Base-by-base conservation (phyloP, 2,329 filamentous ascomycete genomes). In the Hypoxylon sp. region DNA sequence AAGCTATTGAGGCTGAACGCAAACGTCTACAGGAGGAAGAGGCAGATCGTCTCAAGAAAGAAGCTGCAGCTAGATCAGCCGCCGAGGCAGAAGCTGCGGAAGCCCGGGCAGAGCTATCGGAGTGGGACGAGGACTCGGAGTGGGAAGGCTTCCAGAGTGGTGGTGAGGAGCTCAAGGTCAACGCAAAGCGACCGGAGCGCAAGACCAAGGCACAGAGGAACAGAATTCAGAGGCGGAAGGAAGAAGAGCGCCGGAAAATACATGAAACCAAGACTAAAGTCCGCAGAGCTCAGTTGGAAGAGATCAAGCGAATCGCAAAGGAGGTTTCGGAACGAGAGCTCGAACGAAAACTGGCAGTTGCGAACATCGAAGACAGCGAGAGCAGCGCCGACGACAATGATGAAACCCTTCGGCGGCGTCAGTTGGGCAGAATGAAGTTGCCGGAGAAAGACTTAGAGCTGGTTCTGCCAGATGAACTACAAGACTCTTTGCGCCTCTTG, bases 111-210 rank as follows among this genome's bases (percentile, higher is more conserved):
- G 85, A 89, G 51, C 74, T 91, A 61, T 89, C 87, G 0, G 88
- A 88, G 77, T 95, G 88, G 83, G 93, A 96, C 64, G 92, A 95
- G 72, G 94, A 97, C 75, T 96, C 92, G 48, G 93, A 92, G 12
- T 97, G 93, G 93, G 95, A 94, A 78, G 92, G 92, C 0, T 88
- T 93, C 70, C 90, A 97, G 80, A 97, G 93, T 76, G 93, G 93
- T 59, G 87, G 85, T 8, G 90, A 93, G 71, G 90, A 92, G 66
- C 82, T 86, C 75, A 80, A 74, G 28, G 68, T 89, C 55, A 89
- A 87, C 73, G 86, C 87, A 65, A 97, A 97, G 81, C 85, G 90
- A 64, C 91, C 92, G 2, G 87, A 92, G 78, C 86, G 95, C 73
- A 98, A 98, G 83, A 96, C 93, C 1, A 91, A 89, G 52, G 84